Evolutionary conservation across 495 filamentous ascomycete species (phyloP), one percentile per base, ranked within the genome.

Genomic region (Stereocaulon alpinum): DNA sequence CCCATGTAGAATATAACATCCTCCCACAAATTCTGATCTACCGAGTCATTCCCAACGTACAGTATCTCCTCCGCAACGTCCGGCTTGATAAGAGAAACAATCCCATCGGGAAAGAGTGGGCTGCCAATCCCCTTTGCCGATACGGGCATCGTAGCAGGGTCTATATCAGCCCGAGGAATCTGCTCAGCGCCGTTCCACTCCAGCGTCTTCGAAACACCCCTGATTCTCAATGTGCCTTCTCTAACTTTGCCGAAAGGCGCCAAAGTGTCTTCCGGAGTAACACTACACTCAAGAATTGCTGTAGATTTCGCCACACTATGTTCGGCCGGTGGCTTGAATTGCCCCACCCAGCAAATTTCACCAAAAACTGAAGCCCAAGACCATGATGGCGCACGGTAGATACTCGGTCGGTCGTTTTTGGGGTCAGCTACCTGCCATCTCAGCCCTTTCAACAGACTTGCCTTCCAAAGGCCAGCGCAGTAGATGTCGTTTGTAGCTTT

Each of bases 401-500:
- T 17, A 10, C 18, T n/a, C 17, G 40, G 55, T 30, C 14, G 3
- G 41, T 11, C 29, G 10, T 37, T 24, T 32, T 43, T 9, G 12
- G 24, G 55, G 2, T 42, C 6, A 20, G 3, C 27, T 18, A 47
- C 37, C 14, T 22, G n/a, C 55, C 55, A 47, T 14, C 1, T 17
- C 40, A 57, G 42, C 11, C 55, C 41, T 34, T 20, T 44, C 20
- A 32, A 32, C 6, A 57, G 41, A 20, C 14, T 20, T 7, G 40
- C 17, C 37, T 57, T 24, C 55, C 55, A 57, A 11, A 57, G 40
- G 1, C 55, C 55, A 57, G 55, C 55, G 22, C 37, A 57, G 20
- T 44, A 57, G n/a, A 18, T 18, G 17, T 57, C 55, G 27, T 27
- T 32, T 18, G 20, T 37, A 44, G 42, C 40, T 22, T 43, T 14